These are phyloP conservation scores for Rhazya stricta DNA, from an alignment of 257 asterid species.

Conservation along the genomic window DNA sequence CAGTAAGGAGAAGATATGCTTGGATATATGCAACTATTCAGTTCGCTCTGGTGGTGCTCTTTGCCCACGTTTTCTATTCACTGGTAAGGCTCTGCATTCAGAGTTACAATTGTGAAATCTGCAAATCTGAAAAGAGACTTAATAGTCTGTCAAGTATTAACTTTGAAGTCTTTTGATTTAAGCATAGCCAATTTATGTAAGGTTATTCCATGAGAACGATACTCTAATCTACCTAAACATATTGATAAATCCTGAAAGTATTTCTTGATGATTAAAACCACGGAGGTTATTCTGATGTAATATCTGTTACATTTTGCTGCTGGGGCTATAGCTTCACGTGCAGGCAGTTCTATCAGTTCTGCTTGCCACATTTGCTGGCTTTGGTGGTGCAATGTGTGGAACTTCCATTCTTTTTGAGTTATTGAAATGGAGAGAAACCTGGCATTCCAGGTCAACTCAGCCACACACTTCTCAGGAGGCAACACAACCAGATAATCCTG, in stretches of 20 bases:
- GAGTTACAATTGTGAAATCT: not conserved
- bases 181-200: not conserved
- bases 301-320: not conserved
- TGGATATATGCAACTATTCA: slow-evolving; percentile 82
- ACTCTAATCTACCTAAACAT: not conserved
- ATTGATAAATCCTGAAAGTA: not conserved
- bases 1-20: slow-evolving; percentile 70
- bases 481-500: slow-evolving; percentile 30
- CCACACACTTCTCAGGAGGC: slow-evolving; percentile 28
- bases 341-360: slow-evolving; percentile 72
- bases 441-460: slow-evolving; percentile 30
- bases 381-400: slow-evolving; percentile 86
- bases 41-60: slow-evolving; percentile 71
- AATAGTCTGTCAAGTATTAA: not conserved
- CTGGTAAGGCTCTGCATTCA: slow-evolving; percentile 48
- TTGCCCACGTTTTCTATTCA: slow-evolving; percentile 73
- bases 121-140: not conserved
- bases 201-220: not conserved
- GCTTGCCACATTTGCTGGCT: slow-evolving; percentile 78
- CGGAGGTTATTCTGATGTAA: not conserved
- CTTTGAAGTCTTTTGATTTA: not conserved
- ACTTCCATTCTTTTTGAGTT: slow-evolving; percentile 61
- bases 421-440: slow-evolving; percentile 48
- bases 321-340: slow-evolving; percentile 50
- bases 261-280: not conserved